Percentiles rank a stretch among this genome's conserved stretches.
Conservation (phyloP, 345 rosid species). For the Populus pruinosa region DNA sequence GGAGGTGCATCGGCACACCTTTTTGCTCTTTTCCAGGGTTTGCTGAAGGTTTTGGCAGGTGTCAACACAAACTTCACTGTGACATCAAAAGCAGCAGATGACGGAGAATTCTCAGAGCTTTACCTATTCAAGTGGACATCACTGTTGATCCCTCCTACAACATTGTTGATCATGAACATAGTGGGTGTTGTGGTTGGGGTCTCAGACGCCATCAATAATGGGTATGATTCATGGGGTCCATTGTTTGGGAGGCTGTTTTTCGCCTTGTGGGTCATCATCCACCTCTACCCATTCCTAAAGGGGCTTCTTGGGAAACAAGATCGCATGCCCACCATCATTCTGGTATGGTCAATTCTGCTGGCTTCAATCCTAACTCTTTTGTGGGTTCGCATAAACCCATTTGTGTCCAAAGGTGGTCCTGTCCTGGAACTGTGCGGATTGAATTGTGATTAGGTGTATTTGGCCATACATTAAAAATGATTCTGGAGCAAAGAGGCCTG, state of each 20-base stretch:
- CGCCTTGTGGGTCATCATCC: conserved; percentile 89
- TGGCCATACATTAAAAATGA: background rate
- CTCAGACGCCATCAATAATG: conserved; percentile 92
- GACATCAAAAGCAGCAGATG: conserved; percentile 92
- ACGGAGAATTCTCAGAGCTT: conserved; percentile 88
- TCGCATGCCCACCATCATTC: conserved; percentile 83
- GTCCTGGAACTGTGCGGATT: conserved; percentile 84
- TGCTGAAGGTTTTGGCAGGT: conserved; percentile 93
- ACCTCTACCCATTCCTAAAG: conserved; percentile 96
- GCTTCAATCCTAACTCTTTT: conserved; percentile 90
- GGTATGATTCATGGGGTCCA: conserved; percentile 98
- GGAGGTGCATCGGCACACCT: conserved; percentile 96
- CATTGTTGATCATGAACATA: conserved; percentile 78
- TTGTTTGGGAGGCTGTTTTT: conserved; percentile 91
- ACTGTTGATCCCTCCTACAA: conserved; percentile 78
- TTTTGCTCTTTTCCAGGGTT: conserved; percentile 92
- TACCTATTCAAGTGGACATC: conserved; percentile 98
- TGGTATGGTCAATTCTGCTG: conserved; percentile 93
- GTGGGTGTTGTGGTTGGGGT: conserved; percentile 90
- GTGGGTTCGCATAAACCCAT: conserved; percentile 95
- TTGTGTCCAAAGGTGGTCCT: conserved; percentile 79
- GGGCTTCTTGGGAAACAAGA: conserved; percentile 96
- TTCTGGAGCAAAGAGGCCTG: background rate
- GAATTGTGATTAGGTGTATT: conserved; percentile 58
- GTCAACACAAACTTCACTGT: conserved; percentile 91